These are phyloP conservation scores for Pezicula neosporulosa DNA, from an alignment of 2,329 filamentous ascomycete species.

Conservation along the genomic window DNA sequence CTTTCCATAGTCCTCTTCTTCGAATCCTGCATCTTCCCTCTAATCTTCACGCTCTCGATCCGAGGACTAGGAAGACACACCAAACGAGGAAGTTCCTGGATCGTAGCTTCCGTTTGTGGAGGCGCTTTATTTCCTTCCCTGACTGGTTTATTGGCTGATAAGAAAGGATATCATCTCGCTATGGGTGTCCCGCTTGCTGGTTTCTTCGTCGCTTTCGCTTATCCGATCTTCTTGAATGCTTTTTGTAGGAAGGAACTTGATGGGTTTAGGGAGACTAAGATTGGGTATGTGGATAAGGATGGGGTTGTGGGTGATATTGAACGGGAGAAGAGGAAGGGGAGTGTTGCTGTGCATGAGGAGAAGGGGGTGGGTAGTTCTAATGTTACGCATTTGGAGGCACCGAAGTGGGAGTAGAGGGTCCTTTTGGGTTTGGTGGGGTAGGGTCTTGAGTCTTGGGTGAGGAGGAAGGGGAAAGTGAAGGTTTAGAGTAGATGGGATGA, in stretches of 20 bases:
- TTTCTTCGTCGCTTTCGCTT: conserved; percentile 31
- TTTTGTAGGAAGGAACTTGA: conserved; percentile 30
- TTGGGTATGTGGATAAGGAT: conserved; percentile 26
- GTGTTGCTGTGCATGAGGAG: conserved; percentile 7
- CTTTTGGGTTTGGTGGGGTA: neutral
- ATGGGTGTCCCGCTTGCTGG: conserved; percentile 30
- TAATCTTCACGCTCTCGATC: conserved; percentile 73
- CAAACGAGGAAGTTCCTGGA: conserved; percentile 70
- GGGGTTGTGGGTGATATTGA: conserved; percentile 26
- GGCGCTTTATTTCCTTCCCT: conserved; percentile 62
- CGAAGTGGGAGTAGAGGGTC: neutral
- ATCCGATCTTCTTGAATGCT: conserved; percentile 30
- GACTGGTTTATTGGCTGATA: neutral
- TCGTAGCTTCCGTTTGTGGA: conserved; percentile 67
- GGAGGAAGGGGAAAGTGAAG: too few relatives aligned
- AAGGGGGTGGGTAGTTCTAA: conserved; percentile 6
- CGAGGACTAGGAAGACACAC: conserved; percentile 71
- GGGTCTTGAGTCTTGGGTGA: too few relatives aligned
- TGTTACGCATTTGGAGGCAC: neutral
- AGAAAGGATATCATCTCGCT: conserved; percentile 4
- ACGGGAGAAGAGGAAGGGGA: conserved; percentile 15
- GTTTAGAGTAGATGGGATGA: too few relatives aligned
- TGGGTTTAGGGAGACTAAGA: conserved; percentile 31
- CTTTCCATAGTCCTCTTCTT: conserved; percentile 74
- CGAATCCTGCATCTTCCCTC: conserved; percentile 76